phyloP scores from a whole-genome alignment of 257 asterid genomes.

The Solanum tarijense region DNA sequence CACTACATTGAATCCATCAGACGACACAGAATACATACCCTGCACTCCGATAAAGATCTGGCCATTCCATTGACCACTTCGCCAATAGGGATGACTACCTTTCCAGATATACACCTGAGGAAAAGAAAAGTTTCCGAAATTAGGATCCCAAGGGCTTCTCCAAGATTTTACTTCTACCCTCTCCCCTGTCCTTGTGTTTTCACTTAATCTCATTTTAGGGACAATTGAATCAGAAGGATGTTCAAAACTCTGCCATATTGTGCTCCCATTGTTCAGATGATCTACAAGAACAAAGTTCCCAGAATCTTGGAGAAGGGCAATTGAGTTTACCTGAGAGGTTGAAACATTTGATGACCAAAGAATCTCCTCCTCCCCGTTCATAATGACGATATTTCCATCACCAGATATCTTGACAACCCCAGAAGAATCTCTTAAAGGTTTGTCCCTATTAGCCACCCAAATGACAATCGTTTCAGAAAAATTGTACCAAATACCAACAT shows the following conservation, averaged over 20 bases:
- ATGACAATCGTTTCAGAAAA: constrained; percentile 13
- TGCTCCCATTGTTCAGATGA: neutral
- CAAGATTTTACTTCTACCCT: constrained; percentile 29
- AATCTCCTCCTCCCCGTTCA: neutral
- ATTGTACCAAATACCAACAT: constrained; percentile 23
- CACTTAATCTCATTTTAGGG: constrained; percentile 22
- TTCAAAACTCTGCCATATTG: constrained; percentile 34
- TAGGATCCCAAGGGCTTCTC: constrained; percentile 26
- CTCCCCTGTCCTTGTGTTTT: constrained; percentile 19
- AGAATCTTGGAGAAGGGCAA: neutral
- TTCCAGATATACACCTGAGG: constrained; percentile 22
- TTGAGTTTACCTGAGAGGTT: neutral
- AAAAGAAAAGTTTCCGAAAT: constrained; percentile 21
- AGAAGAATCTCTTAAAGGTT: neutral
- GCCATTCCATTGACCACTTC: constrained; percentile 56
- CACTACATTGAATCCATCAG: constrained; percentile 26
- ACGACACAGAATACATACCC: constrained; percentile 32
- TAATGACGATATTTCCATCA: neutral
- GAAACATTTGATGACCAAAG: constrained; percentile 1
- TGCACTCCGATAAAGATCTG: constrained; percentile 38
- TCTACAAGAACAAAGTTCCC: constrained; percentile 11
- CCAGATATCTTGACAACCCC: neutral
- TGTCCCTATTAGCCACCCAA: constrained; percentile 3
- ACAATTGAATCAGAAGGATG: constrained; percentile 22
- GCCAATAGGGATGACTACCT: constrained; percentile 14